These are phyloP conservation scores for Fusarium nodosum DNA, from an alignment of 2,329 filamentous ascomycete species.

Conservation along the genomic window DNA sequence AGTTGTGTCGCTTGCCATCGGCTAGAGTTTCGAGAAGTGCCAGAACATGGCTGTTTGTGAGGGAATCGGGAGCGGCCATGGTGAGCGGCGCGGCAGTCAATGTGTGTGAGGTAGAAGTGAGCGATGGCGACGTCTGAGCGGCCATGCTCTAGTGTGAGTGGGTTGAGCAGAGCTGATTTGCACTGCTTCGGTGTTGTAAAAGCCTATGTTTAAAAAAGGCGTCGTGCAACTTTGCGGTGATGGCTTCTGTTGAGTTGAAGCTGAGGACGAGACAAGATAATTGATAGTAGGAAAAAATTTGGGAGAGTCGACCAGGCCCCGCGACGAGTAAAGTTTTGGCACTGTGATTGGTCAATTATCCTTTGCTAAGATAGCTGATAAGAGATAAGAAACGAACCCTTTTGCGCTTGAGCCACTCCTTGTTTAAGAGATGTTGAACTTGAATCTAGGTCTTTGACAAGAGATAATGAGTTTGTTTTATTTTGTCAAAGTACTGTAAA, in stretches of 20 bases:
- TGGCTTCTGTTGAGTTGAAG: conserved; percentile 30
- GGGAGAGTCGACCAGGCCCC: conserved; percentile 44
- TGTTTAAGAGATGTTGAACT: not conserved
- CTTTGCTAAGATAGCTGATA: conserved; percentile 22
- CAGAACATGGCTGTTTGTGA: conserved; percentile 56
- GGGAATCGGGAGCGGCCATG: conserved; percentile 58
- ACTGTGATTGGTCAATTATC: conserved; percentile 43
- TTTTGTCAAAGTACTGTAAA: not conserved
- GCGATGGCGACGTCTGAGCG: conserved; percentile 66
- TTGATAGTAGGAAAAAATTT: conserved; percentile 48
- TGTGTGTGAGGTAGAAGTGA: conserved; percentile 75
- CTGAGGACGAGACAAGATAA: conserved; percentile 34
- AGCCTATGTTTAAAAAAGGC: not conserved
- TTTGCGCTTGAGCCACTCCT: not conserved
- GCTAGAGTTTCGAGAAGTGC: conserved; percentile 70
- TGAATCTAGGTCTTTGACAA: not conserved
- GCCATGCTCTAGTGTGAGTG: conserved; percentile 52
- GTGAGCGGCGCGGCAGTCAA: conserved; percentile 66
- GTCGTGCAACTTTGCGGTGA: conserved; percentile 15
- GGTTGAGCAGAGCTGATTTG: conserved; percentile 33
- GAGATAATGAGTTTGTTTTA: not conserved
- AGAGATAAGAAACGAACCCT: conserved; percentile 33
- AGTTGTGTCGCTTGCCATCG: conserved; percentile 74
- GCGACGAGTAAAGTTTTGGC: conserved; percentile 14
- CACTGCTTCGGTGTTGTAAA: conserved; percentile 20